Base-by-base conservation (phyloP, 2,329 filamentous ascomycete species). In the Fusarium decemcellulare region DNA sequence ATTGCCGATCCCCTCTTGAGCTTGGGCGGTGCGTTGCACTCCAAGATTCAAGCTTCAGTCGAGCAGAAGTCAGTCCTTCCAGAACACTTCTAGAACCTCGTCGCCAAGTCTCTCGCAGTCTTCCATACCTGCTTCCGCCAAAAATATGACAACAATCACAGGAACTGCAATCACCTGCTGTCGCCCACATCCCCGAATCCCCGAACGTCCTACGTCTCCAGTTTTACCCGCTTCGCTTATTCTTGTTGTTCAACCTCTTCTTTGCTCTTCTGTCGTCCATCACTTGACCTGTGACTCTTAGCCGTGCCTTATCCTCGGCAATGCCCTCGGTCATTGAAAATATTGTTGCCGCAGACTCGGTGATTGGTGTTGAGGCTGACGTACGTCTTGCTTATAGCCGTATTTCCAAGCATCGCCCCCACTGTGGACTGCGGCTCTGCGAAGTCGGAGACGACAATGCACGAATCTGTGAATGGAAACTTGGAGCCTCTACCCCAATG, bases 51-150 rank as follows among this genome's bases (percentile, higher is more conserved):
- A 55, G 42, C 56, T 59, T 67, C 18, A 63, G 48, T 61, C 18
- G 15, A 47, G 63, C 23, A 18, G 54, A 37, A 36, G 40, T 40
- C 15, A 59, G 53, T 15, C 10, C 57, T 69, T 69, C 62, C 29
- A 63, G 58, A 60, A 53, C 14, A 8, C 51, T 66, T 69, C 65
- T 48, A 59, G 56, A 68, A 65, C 15, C 15, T 16, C 32, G n/a
- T 32, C n/a, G 12, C 14, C n/a, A 11, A 34, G 32, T 23, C 30
- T 27, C n/a, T 36, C 10, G 18, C 8, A 29, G 27, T 52, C 18
- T 52, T 34, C 39, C 48, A 54, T 34, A 43, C 16, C 37, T 34
- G 18, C 27, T n/a, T 16, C n/a, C 9, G 8, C 40, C 23, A 53
- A 53, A 53, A 40, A 53, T 53, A 53, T 42, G 7, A 48, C 27